A percentile compares a stretch with the other conserved stretches of the same genome.
These are phyloP conservation scores for Pythium aquatile DNA, from an alignment of 352 stramenopile species.

Conservation along the genomic window DNA sequence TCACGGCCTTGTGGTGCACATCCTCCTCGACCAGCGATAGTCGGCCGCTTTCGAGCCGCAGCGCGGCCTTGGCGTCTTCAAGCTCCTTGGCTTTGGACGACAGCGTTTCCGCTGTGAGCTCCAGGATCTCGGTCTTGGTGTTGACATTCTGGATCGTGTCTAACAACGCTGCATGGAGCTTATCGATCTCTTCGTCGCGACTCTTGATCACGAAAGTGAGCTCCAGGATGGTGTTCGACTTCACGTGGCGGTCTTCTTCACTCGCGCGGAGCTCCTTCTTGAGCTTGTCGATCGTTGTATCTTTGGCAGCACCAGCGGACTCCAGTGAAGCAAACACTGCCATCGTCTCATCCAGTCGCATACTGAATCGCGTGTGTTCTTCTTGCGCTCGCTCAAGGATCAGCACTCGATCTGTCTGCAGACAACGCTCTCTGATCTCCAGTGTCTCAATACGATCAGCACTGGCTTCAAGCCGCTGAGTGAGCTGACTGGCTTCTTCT, in stretches of 20 bases:
- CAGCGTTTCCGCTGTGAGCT: conserved; percentile 57
- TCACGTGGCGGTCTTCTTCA: conserved; percentile 45
- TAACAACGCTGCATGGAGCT: conserved; percentile 44
- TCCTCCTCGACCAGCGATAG: conserved; percentile 60
- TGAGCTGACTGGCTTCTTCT: conserved; percentile 18
- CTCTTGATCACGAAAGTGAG: conserved; percentile 79
- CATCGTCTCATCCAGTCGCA: conserved; percentile 45
- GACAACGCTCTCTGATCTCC: conserved; percentile 21
- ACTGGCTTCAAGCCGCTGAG: conserved; percentile 26
- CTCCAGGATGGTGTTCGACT: conserved; percentile 62
- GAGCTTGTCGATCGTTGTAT: conserved; percentile 32
- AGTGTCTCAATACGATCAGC: conserved; percentile 27
- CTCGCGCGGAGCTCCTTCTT: conserved; percentile 31
- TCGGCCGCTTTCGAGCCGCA: conserved; percentile 53
- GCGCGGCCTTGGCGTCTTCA: conserved; percentile 47
- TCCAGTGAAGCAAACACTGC: conserved; percentile 18
- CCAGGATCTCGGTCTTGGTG: conserved; percentile 64
- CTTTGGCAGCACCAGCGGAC: conserved; percentile 20
- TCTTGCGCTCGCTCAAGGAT: conserved; percentile 2
- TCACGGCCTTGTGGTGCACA: conserved; percentile 54
- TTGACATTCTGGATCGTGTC: conserved; percentile 56
- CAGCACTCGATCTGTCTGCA: neutral
- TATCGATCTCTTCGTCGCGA: conserved; percentile 67
- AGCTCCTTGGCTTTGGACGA: conserved; percentile 62
- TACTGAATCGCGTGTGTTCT: conserved; percentile 4